Conservation (phyloP, 2,329 filamentous ascomycete species). For the Fusarium pseudograminearum region DNA sequence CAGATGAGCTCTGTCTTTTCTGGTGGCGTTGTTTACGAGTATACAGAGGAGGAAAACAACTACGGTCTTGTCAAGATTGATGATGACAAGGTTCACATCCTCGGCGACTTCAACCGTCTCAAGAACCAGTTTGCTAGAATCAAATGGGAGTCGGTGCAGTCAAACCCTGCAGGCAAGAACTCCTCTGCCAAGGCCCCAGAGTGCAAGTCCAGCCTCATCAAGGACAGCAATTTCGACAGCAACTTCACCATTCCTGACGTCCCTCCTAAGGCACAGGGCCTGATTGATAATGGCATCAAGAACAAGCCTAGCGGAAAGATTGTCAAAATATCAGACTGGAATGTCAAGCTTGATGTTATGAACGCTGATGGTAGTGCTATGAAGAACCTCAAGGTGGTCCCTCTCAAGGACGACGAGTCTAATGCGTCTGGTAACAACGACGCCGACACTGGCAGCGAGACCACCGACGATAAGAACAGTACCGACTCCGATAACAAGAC, state of each 20-base stretch:
- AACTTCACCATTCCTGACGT: conserved; percentile 82
- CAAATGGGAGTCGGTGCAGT: conserved; percentile 75
- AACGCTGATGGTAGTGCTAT: conserved; percentile 58
- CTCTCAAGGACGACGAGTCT: conserved; percentile 57
- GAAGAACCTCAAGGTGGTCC: conserved; percentile 61
- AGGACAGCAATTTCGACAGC: conserved; percentile 73
- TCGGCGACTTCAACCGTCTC: conserved; percentile 78
- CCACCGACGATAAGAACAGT: conserved; percentile 40
- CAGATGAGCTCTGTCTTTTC: conserved; percentile 77
- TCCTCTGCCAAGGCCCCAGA: conserved; percentile 64
- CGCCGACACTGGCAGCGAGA: conserved; percentile 51
- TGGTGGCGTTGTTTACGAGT: conserved; percentile 86
- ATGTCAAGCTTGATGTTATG: conserved; percentile 61
- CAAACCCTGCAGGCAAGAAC: conserved; percentile 67
- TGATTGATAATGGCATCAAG: conserved; percentile 82
- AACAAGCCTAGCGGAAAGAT: conserved; percentile 75
- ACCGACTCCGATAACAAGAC: conserved; percentile 36
- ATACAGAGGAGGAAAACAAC: conserved; percentile 75
- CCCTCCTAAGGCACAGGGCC: conserved; percentile 74
- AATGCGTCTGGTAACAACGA: conserved; percentile 62
- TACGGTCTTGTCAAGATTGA: conserved; percentile 74
- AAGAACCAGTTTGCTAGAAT: conserved; percentile 80
- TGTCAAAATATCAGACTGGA: conserved; percentile 74
- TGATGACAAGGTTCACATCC: conserved; percentile 67
- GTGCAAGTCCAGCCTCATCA: conserved; percentile 77